Evolutionary conservation across 768 basidiomycete genomes (phyloP).

Genomic region (Suillus weaverae): DNA sequence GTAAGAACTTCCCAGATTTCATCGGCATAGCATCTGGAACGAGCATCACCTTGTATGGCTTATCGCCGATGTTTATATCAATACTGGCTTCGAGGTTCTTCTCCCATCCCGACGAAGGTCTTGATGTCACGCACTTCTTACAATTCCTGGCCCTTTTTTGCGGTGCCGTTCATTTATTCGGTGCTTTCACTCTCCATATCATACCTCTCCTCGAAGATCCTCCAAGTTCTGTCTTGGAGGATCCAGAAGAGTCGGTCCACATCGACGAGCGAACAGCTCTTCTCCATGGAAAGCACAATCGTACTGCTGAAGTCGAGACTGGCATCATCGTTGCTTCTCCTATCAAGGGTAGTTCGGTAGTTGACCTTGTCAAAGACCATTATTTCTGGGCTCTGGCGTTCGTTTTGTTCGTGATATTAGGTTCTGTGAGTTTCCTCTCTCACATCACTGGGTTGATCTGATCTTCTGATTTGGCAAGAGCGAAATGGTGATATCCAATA

Average conservation of each 20-base stretch:
- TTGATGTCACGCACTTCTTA: conserved; percentile 51
- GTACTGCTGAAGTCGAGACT: conserved; percentile 17
- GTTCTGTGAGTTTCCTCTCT: conserved; percentile 52
- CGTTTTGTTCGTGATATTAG: conserved; percentile 55
- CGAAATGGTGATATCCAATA: conserved; percentile 84
- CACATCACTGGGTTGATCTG: not conserved
- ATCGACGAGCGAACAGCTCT: conserved; percentile 32
- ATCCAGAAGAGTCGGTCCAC: conserved; percentile 14
- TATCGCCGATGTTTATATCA: conserved; percentile 77
- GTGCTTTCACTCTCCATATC: conserved; percentile 45
- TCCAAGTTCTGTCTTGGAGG: conserved; percentile 2
- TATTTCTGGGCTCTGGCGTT: conserved; percentile 67
- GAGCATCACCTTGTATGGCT: conserved; percentile 74
- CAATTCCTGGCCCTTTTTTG: conserved; percentile 56
- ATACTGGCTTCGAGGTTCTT: conserved; percentile 63
- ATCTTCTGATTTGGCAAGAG: conserved; percentile 39
- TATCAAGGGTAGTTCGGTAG: conserved; percentile 24
- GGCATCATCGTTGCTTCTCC: conserved; percentile 24
- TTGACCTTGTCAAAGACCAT: conserved; percentile 51
- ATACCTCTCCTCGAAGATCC: conserved; percentile 11
- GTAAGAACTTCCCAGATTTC: conserved; percentile 64
- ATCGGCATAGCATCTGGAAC: conserved; percentile 66
- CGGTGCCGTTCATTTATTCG: conserved; percentile 53
- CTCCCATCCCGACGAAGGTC: conserved; percentile 44
- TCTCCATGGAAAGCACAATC: conserved; percentile 21